Evolutionary conservation across 768 basidiomycete species (phyloP), one percentile per base, ranked within the genome.

Genomic region (Phylloporus sp.): DNA sequence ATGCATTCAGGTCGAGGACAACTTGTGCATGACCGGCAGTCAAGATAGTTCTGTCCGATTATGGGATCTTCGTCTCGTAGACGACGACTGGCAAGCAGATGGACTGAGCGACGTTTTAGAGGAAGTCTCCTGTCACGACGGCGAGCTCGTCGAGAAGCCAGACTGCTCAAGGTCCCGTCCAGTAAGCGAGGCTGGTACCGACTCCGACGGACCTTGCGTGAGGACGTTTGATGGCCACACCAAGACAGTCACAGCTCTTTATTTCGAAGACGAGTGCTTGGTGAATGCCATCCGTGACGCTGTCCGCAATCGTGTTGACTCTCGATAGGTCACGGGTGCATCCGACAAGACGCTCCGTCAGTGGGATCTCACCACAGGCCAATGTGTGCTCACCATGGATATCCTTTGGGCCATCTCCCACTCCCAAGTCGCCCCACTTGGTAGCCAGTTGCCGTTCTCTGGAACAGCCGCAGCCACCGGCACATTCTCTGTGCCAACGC

Each of bases 331-430:
- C 11, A 97, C 94, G 8, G 96, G 96, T 27, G 95, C 96, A 6
- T 92, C 90, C 4, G 96, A 99, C 71, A 97, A 97, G 69, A 99
- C 96, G 0, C 77, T 99, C 44, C 89, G 96, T 3, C 95, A 98
- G 64, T 99, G 96, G 96, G 96, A 98, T 62, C 79, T 98, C 44
- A 81, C 79, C 17, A 98, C 96, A 0, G 96, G 95, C 7, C 96
- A 98, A 73, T 99, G 96, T 67, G 86, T 98, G 37, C 85, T 96
- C 74, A 95, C 95, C 20, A 99, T 99, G 96, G 96, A 99, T 67
- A 96, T 99, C 53, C 81, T 99, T 21, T 99, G 96, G 96, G 96
- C 95, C 3, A 95, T 98, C 56, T 92, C 91, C 9, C 95, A 98
- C 67, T 83, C 92, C 3, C 76, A 84, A 31, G 62, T 70, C 21